Evolutionary conservation across 257 asterid genomes (phyloP).

Genomic region (Mentha longifolia): DNA sequence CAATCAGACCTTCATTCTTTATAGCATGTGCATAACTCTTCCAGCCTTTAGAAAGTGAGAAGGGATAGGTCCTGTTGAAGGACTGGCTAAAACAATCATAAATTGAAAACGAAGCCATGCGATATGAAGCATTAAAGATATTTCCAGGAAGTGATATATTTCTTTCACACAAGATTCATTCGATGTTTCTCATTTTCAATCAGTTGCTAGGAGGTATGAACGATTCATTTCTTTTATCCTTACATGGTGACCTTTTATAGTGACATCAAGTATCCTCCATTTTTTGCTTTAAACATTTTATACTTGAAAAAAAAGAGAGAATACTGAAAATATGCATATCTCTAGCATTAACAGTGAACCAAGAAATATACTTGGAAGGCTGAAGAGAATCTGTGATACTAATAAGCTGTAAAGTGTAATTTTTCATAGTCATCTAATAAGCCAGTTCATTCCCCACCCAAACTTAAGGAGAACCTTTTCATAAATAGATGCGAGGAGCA

Average conservation of each 20-base stretch:
- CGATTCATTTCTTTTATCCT: constrained; percentile 4
- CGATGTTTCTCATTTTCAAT: not conserved
- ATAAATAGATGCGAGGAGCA: not conserved
- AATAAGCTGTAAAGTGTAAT: not conserved
- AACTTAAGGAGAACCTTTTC: no score
- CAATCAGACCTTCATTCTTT: constrained; percentile 51
- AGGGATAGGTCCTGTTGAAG: constrained; percentile 57
- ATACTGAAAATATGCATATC: not conserved
- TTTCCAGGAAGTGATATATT: not conserved
- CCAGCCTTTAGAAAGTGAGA: constrained; percentile 60
- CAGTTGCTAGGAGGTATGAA: not conserved
- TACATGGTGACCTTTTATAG: not conserved
- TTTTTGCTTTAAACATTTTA: not conserved
- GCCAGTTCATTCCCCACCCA: no score
- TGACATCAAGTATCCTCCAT: constrained; percentile 12
- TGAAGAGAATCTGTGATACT: not conserved
- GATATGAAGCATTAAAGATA: constrained; percentile 1
- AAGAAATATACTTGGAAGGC: not conserved
- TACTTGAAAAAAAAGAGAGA: not conserved
- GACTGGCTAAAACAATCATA: constrained; percentile 39
- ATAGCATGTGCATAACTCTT: constrained; percentile 51
- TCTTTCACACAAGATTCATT: not conserved
- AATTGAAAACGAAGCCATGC: constrained; percentile 17
- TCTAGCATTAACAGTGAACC: not conserved
- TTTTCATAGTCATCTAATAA: not conserved